Conservation (phyloP, 164 flowering plant species). For the Berberis thunbergii region DNA sequence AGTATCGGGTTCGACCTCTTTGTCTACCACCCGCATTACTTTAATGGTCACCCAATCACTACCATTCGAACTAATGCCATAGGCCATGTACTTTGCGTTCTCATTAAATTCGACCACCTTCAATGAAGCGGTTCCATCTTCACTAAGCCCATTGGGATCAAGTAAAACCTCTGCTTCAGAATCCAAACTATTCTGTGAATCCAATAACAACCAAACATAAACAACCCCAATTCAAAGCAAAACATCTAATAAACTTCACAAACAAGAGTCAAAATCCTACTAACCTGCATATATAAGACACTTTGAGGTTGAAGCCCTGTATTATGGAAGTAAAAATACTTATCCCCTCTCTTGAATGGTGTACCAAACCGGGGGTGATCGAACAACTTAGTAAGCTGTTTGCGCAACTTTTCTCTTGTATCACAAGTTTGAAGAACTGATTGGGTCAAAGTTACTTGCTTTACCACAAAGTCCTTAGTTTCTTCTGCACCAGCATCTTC, state of each 20-base stretch:
- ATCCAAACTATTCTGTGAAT: constrained; percentile 43
- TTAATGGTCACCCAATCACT: constrained; percentile 97
- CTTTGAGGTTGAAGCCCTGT: constrained; percentile 92
- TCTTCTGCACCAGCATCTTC: constrained; percentile 94
- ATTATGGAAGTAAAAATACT: constrained; percentile 88
- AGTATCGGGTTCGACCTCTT: constrained; percentile 50
- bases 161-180: constrained; percentile 76
- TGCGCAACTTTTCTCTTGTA: constrained; percentile 55
- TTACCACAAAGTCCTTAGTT: constrained; percentile 80
- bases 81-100: constrained; percentile 88
- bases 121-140: constrained; percentile 91
- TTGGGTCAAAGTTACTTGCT: constrained; percentile 64
- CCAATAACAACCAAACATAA: constrained; percentile 27
- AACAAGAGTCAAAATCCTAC: neutral
- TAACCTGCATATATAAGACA: constrained; percentile 89
- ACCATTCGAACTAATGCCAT: constrained; percentile 85
- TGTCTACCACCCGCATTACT: constrained; percentile 77
- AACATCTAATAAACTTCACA: neutral
- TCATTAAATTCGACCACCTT: constrained; percentile 45
- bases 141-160: constrained; percentile 89
- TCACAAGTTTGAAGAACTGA: constrained; percentile 59
- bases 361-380: constrained; percentile 74
- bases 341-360: constrained; percentile 65
- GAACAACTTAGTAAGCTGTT: constrained; percentile 51
- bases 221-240: neutral